These are phyloP conservation scores for Arthonia radiata DNA, from an alignment of 495 filamentous ascomycete species.

Conservation along the genomic window DNA sequence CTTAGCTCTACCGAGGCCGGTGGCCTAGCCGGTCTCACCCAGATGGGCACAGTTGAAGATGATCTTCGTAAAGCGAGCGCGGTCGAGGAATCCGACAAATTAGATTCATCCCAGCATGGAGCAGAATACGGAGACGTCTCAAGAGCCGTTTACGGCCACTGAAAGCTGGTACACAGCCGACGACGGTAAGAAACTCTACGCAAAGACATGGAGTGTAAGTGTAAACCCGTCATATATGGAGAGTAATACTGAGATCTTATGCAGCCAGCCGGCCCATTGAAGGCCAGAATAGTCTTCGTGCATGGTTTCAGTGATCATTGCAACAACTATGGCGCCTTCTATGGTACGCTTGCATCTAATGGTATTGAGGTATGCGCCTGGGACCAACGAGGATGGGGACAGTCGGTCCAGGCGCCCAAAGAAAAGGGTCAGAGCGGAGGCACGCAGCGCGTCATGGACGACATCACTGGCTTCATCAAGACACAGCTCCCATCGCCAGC, in stretches of 20 bases:
- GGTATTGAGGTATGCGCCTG: slow-evolving; percentile 50
- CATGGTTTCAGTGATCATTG: slow-evolving; percentile 79
- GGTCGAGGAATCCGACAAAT: no score
- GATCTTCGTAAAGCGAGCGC: no score
- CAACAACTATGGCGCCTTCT: slow-evolving; percentile 46
- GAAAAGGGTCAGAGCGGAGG: slow-evolving; percentile 46
- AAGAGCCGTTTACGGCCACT: no score
- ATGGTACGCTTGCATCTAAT: slow-evolving; percentile 36
- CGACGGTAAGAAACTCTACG: slow-evolving; percentile 41
- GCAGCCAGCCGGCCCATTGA: slow-evolving; percentile 24
- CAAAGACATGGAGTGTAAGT: slow-evolving; percentile 67
- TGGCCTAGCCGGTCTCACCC: no score
- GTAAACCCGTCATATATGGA: neutral
- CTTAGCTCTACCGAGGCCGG: no score
- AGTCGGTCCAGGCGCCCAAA: slow-evolving; percentile 17
- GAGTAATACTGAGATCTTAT: slow-evolving; percentile 2
- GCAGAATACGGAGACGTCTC: no score
- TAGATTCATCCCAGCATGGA: no score
- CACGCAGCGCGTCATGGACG: slow-evolving; percentile 42
- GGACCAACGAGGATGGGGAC: slow-evolving; percentile 56
- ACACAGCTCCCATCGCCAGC: slow-evolving; percentile 16
- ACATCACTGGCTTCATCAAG: slow-evolving; percentile 47
- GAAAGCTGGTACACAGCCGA: no score
- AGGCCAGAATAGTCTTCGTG: slow-evolving; percentile 49
- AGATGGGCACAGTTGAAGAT: no score